These are phyloP conservation scores for Chlamydomonas applanata DNA, from an alignment of 139 green algal species.

Conservation along the genomic window DNA sequence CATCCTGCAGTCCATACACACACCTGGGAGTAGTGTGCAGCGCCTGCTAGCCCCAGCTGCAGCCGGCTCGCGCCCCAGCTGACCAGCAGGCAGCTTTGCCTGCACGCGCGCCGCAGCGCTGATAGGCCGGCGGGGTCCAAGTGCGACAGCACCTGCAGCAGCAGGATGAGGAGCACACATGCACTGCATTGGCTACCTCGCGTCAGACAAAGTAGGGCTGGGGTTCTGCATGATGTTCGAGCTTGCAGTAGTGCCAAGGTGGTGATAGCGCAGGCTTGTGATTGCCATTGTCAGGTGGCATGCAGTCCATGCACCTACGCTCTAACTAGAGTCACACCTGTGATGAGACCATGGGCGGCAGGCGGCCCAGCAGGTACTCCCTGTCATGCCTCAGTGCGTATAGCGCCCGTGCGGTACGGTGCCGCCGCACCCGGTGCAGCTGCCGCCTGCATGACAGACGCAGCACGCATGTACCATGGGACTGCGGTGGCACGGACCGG, in stretches of 20 bases:
- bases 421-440: background rate
- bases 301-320: no score
- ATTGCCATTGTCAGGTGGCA: no score
- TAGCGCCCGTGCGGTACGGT: background rate
- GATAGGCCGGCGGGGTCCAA: slow-evolving; percentile 2
- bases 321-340: background rate
- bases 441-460: no score
- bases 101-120: background rate
- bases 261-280: no score
- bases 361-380: slow-evolving; percentile 9
- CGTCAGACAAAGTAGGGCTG: no score
- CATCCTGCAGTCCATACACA: no score
- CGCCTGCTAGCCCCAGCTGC: background rate
- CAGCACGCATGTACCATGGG: no score
- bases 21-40: no score
- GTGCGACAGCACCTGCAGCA: background rate
- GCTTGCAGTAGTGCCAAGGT: no score
- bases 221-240: no score
- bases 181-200: no score
- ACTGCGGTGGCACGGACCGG: no score
- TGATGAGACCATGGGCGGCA: background rate
- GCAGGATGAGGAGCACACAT: background rate
- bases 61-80: background rate
- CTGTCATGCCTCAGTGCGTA: slow-evolving; percentile 11
- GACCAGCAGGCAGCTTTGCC: slow-evolving; percentile 13